Conservation (phyloP, 1,139 yeast species). For the Zygosaccharomyces sapae region DNA sequence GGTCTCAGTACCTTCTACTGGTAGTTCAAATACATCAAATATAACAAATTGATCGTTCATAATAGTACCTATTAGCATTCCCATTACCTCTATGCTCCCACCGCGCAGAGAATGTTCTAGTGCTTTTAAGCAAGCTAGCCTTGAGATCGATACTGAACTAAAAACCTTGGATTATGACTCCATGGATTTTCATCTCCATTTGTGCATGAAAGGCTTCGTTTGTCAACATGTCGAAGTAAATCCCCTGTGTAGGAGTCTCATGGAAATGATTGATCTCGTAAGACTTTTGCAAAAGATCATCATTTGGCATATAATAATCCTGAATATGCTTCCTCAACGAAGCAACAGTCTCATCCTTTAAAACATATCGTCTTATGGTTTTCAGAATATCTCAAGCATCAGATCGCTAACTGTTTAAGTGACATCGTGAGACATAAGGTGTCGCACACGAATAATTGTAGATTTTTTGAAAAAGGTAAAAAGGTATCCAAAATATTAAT, state of each 20-base stretch:
- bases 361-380: conserved; percentile 1
- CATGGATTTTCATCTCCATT: conserved; percentile 7
- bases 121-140: conserved; percentile 77
- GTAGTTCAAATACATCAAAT: conserved; percentile 78
- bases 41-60: conserved; percentile 58
- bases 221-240: conserved; percentile 3
- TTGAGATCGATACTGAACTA: conserved; percentile 60
- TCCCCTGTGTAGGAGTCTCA: conserved; percentile 5
- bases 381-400: background rate
- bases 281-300: background rate
- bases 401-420: background rate
- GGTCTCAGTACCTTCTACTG: conserved; percentile 95
- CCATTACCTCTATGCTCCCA: conserved; percentile 92
- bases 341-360: conserved; percentile 11
- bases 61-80: conserved; percentile 82
- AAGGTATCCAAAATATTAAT: too few relatives aligned
- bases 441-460: too few relatives aligned
- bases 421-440: too few relatives aligned
- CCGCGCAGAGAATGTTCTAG: conserved; percentile 78
- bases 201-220: background rate
- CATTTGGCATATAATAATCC: conserved; percentile 1
- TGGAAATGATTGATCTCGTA: conserved; percentile 3
- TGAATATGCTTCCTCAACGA: conserved; percentile 4
- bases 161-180: conserved; percentile 31
- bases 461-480: too few relatives aligned